A percentile compares a stretch with the other conserved stretches of the same genome.
phyloP scores from a whole-genome alignment of 2,329 filamentous ascomycete genomes.

The Paramyrothecium sp. region DNA sequence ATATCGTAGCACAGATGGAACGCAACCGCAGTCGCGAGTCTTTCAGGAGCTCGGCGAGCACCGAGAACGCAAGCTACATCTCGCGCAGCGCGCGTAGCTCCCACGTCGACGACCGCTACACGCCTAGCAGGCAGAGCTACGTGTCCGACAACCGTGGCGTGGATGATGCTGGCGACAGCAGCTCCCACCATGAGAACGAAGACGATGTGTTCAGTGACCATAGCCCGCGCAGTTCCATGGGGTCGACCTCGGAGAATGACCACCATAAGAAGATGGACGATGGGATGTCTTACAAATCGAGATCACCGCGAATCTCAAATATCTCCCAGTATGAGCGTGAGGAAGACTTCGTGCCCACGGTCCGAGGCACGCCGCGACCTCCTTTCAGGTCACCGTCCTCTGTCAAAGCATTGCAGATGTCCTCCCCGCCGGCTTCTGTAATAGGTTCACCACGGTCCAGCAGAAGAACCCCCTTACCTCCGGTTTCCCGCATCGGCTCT shows the following conservation, averaged over 20 bases:
- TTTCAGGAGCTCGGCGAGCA: slow-evolving; percentile 17
- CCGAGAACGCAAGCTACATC: slow-evolving; percentile 18
- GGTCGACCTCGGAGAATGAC: slow-evolving; percentile 46
- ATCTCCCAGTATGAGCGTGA: slow-evolving; percentile 46
- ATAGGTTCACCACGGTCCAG: slow-evolving; percentile 53
- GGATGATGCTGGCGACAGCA: slow-evolving; percentile 38
- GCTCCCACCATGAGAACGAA: slow-evolving; percentile 50
- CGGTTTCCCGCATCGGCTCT: slow-evolving; percentile 57
- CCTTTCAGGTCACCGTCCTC: slow-evolving; percentile 69
- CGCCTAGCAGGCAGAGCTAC: background rate
- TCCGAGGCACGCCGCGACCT: slow-evolving; percentile 58
- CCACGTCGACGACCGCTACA: background rate
- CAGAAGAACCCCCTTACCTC: slow-evolving; percentile 46
- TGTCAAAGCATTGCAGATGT: slow-evolving; percentile 70
- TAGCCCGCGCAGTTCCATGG: slow-evolving; percentile 56
- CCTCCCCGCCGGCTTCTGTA: slow-evolving; percentile 60
- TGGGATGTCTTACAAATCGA: slow-evolving; percentile 22
- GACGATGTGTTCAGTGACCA: slow-evolving; percentile 60
- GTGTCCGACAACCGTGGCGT: slow-evolving; percentile 1
- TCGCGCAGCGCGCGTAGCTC: slow-evolving; percentile 8
- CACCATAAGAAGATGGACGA: slow-evolving; percentile 31
- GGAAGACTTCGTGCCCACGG: slow-evolving; percentile 50
- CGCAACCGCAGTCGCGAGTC: slow-evolving; percentile 24
- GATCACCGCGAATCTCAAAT: slow-evolving; percentile 46
- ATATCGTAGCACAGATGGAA: slow-evolving; percentile 48